These are phyloP conservation scores for Phytophthora sojae DNA, from an alignment of 352 stramenopile species.

Conservation along the genomic window DNA sequence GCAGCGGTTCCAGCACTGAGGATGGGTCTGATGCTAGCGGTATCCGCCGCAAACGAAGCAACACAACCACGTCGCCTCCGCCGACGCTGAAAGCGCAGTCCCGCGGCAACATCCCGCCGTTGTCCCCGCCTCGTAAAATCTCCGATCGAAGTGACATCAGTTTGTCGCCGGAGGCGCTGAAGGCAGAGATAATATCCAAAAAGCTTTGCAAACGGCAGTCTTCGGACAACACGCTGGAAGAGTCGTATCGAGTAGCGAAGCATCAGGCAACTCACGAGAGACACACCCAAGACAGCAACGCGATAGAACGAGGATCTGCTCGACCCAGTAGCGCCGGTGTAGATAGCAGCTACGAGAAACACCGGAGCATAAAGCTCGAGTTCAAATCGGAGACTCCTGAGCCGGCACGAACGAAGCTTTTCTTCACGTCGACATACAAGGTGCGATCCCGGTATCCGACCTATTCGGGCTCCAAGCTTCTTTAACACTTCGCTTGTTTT, in stretches of 20 bases:
- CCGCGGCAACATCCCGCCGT: slow-evolving; percentile 5
- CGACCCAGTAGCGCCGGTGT: slow-evolving; percentile 11
- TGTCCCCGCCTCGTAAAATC: slow-evolving; percentile 30
- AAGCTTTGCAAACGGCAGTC: slow-evolving; percentile 64
- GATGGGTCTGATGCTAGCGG: slow-evolving; percentile 59
- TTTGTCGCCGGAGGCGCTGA: slow-evolving; percentile 25
- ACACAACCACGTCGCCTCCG: slow-evolving; percentile 46
- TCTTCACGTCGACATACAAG: slow-evolving; percentile 82
- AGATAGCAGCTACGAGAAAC: slow-evolving; percentile 22
- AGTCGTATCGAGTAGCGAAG: slow-evolving; percentile 43
- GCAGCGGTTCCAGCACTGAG: slow-evolving; percentile 71
- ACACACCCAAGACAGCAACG: slow-evolving; percentile 13
- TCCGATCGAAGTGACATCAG: slow-evolving; percentile 33
- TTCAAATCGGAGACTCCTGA: slow-evolving; percentile 24
- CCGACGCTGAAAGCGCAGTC: slow-evolving; percentile 16
- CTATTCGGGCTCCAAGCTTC: neutral
- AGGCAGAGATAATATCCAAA: slow-evolving; percentile 41
- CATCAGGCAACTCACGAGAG: slow-evolving; percentile 47
- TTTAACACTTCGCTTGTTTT: neutral
- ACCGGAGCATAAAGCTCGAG: slow-evolving; percentile 29
- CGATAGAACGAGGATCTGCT: slow-evolving; percentile 14
- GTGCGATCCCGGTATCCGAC: slow-evolving; percentile 24
- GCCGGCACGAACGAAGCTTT: slow-evolving; percentile 49
- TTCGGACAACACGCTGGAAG: slow-evolving; percentile 46
- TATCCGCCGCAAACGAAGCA: slow-evolving; percentile 73